Evolutionary conservation across 2,329 filamentous ascomycete genomes (phyloP).

Genomic region (Colletotrichum sansevieriae): DNA sequence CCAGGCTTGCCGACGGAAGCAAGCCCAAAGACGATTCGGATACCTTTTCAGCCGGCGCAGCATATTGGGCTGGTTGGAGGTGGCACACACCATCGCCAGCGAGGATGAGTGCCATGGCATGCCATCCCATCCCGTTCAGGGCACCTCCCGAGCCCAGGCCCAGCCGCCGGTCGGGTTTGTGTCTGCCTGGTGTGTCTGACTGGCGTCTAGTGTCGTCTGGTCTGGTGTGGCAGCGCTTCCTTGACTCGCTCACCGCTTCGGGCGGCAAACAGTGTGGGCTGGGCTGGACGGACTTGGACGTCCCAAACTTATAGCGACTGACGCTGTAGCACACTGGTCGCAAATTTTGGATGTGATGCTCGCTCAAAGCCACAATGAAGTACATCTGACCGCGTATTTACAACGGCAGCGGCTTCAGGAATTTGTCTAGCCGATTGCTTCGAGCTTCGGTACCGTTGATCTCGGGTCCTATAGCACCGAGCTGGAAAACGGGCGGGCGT

Average conservation of each 20-base stretch:
- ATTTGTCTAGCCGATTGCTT: neutral
- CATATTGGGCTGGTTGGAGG: constrained; percentile 12
- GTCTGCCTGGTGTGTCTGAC: constrained; percentile 5
- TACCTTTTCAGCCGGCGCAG: constrained; percentile 21
- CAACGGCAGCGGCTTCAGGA: neutral
- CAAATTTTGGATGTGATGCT: constrained; percentile 9
- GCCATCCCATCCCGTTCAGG: constrained; percentile 24
- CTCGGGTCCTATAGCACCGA: constrained; percentile 20
- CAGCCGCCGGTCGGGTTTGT: constrained; percentile 13
- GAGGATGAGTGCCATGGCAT: constrained; percentile 20
- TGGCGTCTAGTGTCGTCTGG: constrained; percentile 30
- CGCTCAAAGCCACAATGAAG: neutral
- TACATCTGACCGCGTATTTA: neutral
- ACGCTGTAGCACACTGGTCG: constrained; percentile 18
- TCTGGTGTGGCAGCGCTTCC: constrained; percentile 21
- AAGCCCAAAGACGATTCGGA: constrained; percentile 2
- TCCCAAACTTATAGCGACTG: constrained; percentile 12
- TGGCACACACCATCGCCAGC: constrained; percentile 10
- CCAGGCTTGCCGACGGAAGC: constrained; percentile 13
- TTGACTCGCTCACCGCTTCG: constrained; percentile 43
- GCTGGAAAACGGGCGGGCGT: constrained; percentile 6
- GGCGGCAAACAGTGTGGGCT: constrained; percentile 18
- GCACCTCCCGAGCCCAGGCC: constrained; percentile 21
- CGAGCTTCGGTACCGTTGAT: constrained; percentile 8
- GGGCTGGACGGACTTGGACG: neutral